These are phyloP conservation scores for Coelastrella sp. DNA, from an alignment of 139 green algal genomes.

Conservation along the genomic window DNA sequence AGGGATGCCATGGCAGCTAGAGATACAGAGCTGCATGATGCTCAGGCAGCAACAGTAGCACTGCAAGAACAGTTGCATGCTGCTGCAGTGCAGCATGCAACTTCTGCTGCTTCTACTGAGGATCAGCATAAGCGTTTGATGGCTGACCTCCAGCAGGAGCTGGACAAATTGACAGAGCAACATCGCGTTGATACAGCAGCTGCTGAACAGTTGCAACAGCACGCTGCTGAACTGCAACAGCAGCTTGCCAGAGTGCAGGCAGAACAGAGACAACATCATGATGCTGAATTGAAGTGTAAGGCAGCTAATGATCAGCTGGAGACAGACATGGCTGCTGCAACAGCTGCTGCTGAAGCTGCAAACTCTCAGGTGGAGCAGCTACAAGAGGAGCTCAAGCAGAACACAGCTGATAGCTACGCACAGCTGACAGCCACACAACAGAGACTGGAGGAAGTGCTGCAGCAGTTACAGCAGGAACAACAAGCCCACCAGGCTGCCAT, in stretches of 20 bases:
- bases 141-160: slow-evolving; percentile 1
- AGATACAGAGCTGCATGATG: neutral
- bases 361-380: neutral
- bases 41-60: neutral
- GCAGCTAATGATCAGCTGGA: neutral
- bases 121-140: neutral
- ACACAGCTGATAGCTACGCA: neutral
- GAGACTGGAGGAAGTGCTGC: neutral
- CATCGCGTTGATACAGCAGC: too few relatives aligned
- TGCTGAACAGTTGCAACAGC: neutral
- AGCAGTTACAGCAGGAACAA: neutral
- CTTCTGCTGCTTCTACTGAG: neutral
- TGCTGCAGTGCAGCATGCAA: neutral
- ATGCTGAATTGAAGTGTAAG: neutral
- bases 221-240: neutral
- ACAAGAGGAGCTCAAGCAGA: slow-evolving; percentile 14
- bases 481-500: neutral
- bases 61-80: neutral
- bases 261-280: neutral
- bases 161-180: neutral
- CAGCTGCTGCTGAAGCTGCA: neutral
- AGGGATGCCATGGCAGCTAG: neutral
- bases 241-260: neutral
- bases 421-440: neutral
- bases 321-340: neutral